A percentile compares a stretch with the other conserved stretches of the same genome.
Evolutionary conservation across 345 rosid species (phyloP).

Genomic region (Melastoma malabathricum): DNA sequence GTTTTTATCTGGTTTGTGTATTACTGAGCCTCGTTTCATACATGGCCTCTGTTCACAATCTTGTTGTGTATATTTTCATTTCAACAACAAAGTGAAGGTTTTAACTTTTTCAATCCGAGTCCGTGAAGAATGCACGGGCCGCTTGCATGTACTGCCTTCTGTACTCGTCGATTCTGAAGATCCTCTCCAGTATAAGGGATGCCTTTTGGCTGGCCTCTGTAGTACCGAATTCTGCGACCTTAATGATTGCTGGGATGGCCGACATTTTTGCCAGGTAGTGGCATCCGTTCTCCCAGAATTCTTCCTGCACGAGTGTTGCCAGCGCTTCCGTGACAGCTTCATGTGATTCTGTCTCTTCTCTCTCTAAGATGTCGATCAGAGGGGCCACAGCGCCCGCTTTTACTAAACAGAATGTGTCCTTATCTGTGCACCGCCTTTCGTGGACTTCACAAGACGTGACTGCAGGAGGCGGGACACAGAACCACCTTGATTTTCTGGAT

Average conservation of each 20-base stretch:
- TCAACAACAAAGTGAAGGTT: too few relatives aligned
- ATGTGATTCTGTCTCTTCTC: constrained; percentile 35
- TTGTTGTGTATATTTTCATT: too few relatives aligned
- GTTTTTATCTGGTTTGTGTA: too few relatives aligned
- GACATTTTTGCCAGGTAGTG: constrained; percentile 25
- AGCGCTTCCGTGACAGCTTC: constrained; percentile 40
- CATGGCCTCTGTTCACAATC: too few relatives aligned
- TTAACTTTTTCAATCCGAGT: constrained; percentile 24
- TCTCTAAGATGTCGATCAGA: constrained; percentile 30
- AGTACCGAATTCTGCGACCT: constrained; percentile 24
- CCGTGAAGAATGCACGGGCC: constrained; percentile 44
- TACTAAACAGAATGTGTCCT: constrained; percentile 44
- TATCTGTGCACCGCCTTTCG: constrained; percentile 30
- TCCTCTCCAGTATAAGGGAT: constrained; percentile 40
- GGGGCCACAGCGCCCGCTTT: constrained; percentile 44
- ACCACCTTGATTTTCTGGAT: constrained; percentile 29
- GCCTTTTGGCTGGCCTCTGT: constrained; percentile 44
- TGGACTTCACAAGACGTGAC: constrained; percentile 40
- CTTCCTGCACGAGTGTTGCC: constrained; percentile 46
- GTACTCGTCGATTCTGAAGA: constrained; percentile 30
- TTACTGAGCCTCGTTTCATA: too few relatives aligned
- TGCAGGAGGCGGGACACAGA: constrained; percentile 27
- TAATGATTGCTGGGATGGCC: constrained; percentile 27
- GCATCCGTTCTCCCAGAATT: constrained; percentile 48
- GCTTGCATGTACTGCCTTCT: constrained; percentile 26